Conservation (phyloP, 1,284 basidiomycete genomes). For the Farysia itapuensis region DNA sequence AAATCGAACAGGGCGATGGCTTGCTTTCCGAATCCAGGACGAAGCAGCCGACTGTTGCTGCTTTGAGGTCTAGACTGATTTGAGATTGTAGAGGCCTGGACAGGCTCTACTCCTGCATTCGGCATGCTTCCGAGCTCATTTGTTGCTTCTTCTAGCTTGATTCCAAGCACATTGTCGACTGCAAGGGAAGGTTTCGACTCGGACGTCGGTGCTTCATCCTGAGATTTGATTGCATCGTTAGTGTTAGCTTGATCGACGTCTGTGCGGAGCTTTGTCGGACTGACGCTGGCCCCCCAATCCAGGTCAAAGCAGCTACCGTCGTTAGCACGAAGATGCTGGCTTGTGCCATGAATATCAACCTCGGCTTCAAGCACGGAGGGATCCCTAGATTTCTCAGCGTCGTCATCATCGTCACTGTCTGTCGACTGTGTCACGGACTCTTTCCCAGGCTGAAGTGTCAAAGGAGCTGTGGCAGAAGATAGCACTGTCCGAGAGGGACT, state of each 20-base stretch:
- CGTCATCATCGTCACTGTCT: conserved; percentile 3
- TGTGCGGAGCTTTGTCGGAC: conserved; percentile 21
- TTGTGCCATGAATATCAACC: conserved; percentile 9
- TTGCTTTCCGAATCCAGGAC: conserved; percentile 25
- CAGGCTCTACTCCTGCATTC: no score
- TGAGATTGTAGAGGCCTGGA: no score
- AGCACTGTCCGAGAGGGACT: no score
- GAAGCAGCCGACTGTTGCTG: no score
- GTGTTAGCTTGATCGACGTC: no score
- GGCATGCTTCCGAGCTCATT: conserved; percentile 1
- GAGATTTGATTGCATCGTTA: no score
- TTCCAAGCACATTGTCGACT: no score
- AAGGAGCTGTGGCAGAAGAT: no score
- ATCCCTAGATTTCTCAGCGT: conserved; percentile 34
- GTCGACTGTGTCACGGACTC: conserved; percentile 9
- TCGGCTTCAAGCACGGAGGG: conserved; percentile 35
- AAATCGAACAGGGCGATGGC: conserved; percentile 50
- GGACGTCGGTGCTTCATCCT: no score
- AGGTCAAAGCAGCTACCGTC: conserved; percentile 46
- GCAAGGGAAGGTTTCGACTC: no score
- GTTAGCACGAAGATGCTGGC: conserved; percentile 24
- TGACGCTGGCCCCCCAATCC: conserved; percentile 10
- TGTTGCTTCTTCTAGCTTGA: no score
- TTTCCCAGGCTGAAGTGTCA: conserved; percentile 9
- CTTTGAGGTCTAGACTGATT: no score